Evolutionary conservation across 2,329 filamentous ascomycete genomes (phyloP).

Genomic region (Dactylellina parvicollis): DNA sequence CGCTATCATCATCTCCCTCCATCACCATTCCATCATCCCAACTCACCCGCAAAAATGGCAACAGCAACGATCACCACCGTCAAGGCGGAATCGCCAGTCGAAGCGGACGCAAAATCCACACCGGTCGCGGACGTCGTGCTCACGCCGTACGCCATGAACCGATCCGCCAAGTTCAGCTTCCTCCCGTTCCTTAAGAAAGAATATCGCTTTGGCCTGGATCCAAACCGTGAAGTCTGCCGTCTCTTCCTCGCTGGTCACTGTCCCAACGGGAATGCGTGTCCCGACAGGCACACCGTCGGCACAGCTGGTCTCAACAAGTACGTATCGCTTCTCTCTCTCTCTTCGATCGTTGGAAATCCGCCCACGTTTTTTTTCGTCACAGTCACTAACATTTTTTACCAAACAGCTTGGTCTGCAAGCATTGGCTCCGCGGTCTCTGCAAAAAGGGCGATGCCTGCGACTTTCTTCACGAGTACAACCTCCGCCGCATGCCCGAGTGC

Average conservation of each 20-base stretch:
- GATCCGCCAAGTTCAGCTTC: constrained; percentile 79
- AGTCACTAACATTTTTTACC: constrained; percentile 56
- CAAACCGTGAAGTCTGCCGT: constrained; percentile 82
- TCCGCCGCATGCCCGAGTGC: constrained; percentile 97
- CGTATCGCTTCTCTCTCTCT: constrained; percentile 40
- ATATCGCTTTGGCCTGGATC: constrained; percentile 83
- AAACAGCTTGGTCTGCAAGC: constrained; percentile 84
- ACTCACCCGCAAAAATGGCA: constrained; percentile 9
- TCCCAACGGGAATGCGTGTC: constrained; percentile 82
- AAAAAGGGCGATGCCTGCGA: constrained; percentile 98
- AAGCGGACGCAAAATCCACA: constrained; percentile 6
- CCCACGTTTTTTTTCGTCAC: constrained; percentile 54
- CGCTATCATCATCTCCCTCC: not conserved
- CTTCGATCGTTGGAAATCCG: not conserved
- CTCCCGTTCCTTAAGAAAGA: constrained; percentile 83
- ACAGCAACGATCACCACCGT: not conserved
- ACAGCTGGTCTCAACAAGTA: constrained; percentile 73
- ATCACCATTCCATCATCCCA: not conserved
- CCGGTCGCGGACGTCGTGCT: constrained; percentile 41
- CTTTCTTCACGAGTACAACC: constrained; percentile 98
- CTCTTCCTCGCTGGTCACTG: constrained; percentile 87
- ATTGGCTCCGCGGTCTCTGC: constrained; percentile 95
- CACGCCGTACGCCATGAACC: constrained; percentile 48
- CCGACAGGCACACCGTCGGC: constrained; percentile 76
- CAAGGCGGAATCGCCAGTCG: not conserved